These are phyloP conservation scores for Candida taoyuanica DNA, from an alignment of 805 yeast species.

Conservation along the genomic window DNA sequence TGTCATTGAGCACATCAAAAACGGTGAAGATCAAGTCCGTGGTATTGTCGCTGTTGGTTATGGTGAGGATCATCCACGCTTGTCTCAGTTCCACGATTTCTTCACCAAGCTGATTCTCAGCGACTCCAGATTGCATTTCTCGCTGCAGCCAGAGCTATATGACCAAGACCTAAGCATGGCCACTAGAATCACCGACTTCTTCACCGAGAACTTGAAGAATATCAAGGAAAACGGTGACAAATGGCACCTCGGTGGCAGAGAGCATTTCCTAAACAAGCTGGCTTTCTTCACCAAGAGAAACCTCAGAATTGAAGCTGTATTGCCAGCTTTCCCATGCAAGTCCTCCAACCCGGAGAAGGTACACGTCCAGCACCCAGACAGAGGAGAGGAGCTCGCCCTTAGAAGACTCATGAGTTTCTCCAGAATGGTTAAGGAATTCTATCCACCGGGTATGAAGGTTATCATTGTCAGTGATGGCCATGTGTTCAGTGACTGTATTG, in stretches of 20 bases:
- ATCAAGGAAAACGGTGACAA: constrained; percentile 38
- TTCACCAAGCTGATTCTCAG: constrained; percentile 33
- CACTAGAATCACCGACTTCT: constrained; percentile 35
- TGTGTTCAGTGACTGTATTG: constrained; percentile 60
- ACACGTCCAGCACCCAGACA: constrained; percentile 44
- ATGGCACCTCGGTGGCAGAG: constrained; percentile 46
- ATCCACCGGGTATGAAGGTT: constrained; percentile 51
- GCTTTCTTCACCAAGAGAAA: constrained; percentile 46
- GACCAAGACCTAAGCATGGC: constrained; percentile 24
- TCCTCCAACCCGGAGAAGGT: constrained; percentile 55
- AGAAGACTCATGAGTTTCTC: constrained; percentile 33
- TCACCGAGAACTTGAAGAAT: constrained; percentile 45
- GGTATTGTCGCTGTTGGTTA: constrained; percentile 35
- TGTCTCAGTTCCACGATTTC: constrained; percentile 31
- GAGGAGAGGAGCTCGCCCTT: constrained; percentile 45
- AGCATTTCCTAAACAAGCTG: constrained; percentile 37
- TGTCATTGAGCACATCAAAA: constrained; percentile 30
- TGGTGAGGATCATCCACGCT: constrained; percentile 21
- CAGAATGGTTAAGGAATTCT: constrained; percentile 33
- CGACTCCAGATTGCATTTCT: constrained; percentile 29
- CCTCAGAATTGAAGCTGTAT: constrained; percentile 46
- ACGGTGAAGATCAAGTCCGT: constrained; percentile 31
- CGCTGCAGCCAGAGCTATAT: constrained; percentile 6
- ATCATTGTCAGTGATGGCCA: constrained; percentile 63
- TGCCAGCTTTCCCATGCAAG: constrained; percentile 65